Evolutionary conservation across 2,329 filamentous ascomycete genomes (phyloP), one percentile per base, ranked within the genome.

Genomic region (Trichocomaceae sp.): DNA sequence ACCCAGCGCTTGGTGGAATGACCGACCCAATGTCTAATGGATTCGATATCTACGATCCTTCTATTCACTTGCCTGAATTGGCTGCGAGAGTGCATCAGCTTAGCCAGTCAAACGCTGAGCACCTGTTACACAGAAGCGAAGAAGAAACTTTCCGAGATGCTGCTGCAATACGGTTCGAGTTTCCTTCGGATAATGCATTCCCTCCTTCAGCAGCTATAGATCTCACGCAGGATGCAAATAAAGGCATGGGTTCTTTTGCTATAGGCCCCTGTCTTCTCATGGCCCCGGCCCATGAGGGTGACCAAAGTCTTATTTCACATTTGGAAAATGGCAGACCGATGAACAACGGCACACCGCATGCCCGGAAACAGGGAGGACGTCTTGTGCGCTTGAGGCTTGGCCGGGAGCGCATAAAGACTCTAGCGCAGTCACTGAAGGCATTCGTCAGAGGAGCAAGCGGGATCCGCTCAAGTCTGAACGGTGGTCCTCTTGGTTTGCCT

Each of bases 1-100:
- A 77, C 57, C 75, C 75, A 13, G 67, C 70, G 1, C 60, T 77
- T 52, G 62, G 64, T 41, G 60, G 37, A 45, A 31, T 33, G n/a
- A 39, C 26, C 20, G 41, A 39, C 22, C 49, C 26, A 12, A 7
- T 42, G 41, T 19, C 41, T 17, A 33, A 42, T 22, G 31, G n/a
- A 15, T 29, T 50, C 20, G 26, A 29, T 12, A 39, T 48, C 22
- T 53, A 60, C 35, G 49, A 49, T 50, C 20, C 54, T 52, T 37
- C 50, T n/a, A 31, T n/a, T 49, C 54, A 52, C 46, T 52, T 52
- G n/a, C 51, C 39, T 22, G 44, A 52, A n/a, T 44, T 56, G 45
- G 49, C 50, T 13, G 48, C 44, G 19, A 35, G 46, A 31, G 44
- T 51, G 12, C 54, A 56, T 35, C 50, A 52, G 31, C 19, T 56